Evolutionary conservation across 1,139 yeast species (phyloP).

Genomic region (Yarrowia galli): DNA sequence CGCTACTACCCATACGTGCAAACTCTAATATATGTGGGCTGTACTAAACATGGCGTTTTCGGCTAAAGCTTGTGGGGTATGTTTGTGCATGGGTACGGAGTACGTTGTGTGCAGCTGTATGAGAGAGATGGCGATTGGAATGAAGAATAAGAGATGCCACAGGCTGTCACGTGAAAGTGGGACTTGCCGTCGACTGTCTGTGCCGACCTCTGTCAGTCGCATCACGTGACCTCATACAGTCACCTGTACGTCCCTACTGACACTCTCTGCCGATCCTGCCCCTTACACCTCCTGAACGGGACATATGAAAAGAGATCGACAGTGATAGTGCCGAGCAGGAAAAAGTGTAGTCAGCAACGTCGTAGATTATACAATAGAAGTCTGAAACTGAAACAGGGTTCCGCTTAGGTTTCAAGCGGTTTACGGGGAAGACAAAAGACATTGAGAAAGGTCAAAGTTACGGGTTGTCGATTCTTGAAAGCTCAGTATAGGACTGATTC

Average conservation of each 20-base stretch:
- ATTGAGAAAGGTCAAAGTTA: too few relatives aligned
- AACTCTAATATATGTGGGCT: background rate
- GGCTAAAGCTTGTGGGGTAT: conserved; percentile 35
- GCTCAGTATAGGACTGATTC: too few relatives aligned
- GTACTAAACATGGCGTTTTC: conserved; percentile 12
- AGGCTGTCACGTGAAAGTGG: background rate
- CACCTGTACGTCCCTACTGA: too few relatives aligned
- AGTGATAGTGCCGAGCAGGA: background rate
- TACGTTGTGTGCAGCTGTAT: too few relatives aligned
- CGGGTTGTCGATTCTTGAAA: too few relatives aligned
- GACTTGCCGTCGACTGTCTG: too few relatives aligned
- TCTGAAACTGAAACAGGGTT: conserved; percentile 12
- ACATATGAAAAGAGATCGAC: conserved; percentile 23
- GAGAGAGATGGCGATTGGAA: background rate
- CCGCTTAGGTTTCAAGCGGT: background rate
- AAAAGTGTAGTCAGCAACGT: conserved; percentile 11
- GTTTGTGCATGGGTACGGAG: background rate
- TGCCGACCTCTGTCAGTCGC: too few relatives aligned
- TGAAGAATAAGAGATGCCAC: too few relatives aligned
- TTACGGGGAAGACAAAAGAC: background rate
- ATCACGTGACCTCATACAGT: too few relatives aligned
- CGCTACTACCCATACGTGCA: background rate
- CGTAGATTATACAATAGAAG: background rate
- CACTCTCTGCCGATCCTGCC: background rate
- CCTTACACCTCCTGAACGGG: conserved; percentile 6